Evolutionary conservation across 2,329 filamentous ascomycete genomes (phyloP).

Genomic region (Ophiocordyceps camponoti-rufipedis): DNA sequence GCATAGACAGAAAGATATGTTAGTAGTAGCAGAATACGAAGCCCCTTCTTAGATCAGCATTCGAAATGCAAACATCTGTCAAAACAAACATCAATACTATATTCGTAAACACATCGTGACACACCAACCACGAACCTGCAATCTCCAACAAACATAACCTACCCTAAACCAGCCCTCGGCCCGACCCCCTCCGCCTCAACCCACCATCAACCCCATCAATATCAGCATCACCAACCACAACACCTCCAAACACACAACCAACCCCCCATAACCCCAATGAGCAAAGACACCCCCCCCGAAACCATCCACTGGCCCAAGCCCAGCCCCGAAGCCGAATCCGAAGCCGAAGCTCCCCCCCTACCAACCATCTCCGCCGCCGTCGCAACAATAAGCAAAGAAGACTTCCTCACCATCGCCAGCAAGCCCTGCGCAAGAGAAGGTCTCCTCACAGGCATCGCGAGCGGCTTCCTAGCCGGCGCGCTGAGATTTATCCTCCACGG

Average conservation of each 20-base stretch:
- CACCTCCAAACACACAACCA: background rate
- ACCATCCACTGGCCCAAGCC: constrained; percentile 18
- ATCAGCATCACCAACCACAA: background rate
- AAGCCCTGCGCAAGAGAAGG: constrained; percentile 72
- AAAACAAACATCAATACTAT: too few relatives aligned
- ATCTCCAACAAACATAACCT: too few relatives aligned
- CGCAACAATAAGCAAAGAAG: constrained; percentile 45
- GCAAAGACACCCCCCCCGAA: constrained; percentile 7
- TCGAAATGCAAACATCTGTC: too few relatives aligned
- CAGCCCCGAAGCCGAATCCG: constrained; percentile 5
- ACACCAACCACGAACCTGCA: too few relatives aligned
- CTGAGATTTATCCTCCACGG: constrained; percentile 58
- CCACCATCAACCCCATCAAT: background rate
- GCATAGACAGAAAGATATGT: too few relatives aligned
- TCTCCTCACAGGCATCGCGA: constrained; percentile 64
- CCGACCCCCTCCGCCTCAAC: too few relatives aligned
- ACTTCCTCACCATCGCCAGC: constrained; percentile 57
- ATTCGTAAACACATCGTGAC: too few relatives aligned
- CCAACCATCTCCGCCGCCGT: constrained; percentile 39
- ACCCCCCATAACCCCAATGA: constrained; percentile 4
- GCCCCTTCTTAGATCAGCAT: too few relatives aligned
- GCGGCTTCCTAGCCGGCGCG: constrained; percentile 59
- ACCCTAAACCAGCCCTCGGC: too few relatives aligned
- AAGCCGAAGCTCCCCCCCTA: constrained; percentile 6
- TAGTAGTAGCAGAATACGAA: too few relatives aligned